phyloP scores from a whole-genome alignment of 2,329 filamentous ascomycete species.

The Kalaharituber pfeilii region DNA sequence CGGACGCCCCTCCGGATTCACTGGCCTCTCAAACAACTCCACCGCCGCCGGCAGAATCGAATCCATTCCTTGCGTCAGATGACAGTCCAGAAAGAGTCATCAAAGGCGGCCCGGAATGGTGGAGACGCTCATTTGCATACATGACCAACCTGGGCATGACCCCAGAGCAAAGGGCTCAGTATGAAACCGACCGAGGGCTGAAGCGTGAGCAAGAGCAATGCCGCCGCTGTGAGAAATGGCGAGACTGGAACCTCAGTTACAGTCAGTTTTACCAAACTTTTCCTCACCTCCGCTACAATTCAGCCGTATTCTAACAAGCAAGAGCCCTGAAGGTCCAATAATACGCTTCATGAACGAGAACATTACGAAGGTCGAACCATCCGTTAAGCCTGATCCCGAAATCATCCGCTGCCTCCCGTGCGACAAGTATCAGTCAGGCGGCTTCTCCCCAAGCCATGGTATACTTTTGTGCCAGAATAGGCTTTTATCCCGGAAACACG shows the following conservation, averaged over 20 bases:
- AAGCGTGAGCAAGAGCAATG: constrained; percentile 63
- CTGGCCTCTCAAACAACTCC: neutral
- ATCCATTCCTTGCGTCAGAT: neutral
- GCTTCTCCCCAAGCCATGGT: constrained; percentile 71
- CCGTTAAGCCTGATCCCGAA: constrained; percentile 33
- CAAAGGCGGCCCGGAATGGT: constrained; percentile 29
- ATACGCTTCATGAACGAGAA: constrained; percentile 76
- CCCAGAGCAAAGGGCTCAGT: constrained; percentile 50
- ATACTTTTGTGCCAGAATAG: constrained; percentile 90
- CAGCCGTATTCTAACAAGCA: neutral
- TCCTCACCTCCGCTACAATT: neutral
- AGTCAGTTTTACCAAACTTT: constrained; percentile 29
- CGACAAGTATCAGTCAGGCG: constrained; percentile 53
- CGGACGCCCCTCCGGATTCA: neutral
- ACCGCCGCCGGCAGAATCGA: neutral
- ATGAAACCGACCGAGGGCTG: constrained; percentile 58
- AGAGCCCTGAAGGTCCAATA: constrained; percentile 40
- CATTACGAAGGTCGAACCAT: constrained; percentile 54
- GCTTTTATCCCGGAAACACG: constrained; percentile 57
- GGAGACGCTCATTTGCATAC: constrained; percentile 75
- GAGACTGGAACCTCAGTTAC: constrained; percentile 69
- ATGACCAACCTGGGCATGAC: constrained; percentile 52
- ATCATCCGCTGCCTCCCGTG: constrained; percentile 64
- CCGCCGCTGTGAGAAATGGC: constrained; percentile 59
- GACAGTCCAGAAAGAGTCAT: neutral